Evolutionary conservation across 495 filamentous ascomycete species (phyloP).

Genomic region (Astrothelium macrocarpum): DNA sequence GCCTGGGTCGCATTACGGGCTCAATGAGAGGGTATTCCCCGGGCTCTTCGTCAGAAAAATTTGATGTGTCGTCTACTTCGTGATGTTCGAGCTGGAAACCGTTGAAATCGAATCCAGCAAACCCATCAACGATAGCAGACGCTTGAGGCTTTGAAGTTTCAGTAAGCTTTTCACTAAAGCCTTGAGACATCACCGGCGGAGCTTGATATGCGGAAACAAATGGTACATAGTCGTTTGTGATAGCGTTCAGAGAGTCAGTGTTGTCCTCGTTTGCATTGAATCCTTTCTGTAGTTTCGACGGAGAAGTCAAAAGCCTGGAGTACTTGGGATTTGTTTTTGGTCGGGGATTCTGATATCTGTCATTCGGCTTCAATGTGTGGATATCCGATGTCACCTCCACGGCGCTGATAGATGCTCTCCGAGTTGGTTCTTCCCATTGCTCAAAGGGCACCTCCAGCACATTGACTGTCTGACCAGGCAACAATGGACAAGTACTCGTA

Average conservation of each 20-base stretch:
- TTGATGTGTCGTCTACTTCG: neutral
- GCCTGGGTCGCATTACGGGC: neutral
- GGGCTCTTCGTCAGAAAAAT: neutral
- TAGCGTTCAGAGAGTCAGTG: neutral
- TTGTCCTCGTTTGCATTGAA: neutral
- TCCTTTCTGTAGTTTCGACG: neutral
- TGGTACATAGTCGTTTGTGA: neutral
- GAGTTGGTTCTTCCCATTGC: conserved; percentile 13
- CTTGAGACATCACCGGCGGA: neutral
- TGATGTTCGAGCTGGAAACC: neutral
- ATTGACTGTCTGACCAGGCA: conserved; percentile 80
- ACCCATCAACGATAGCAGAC: neutral
- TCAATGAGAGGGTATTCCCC: neutral
- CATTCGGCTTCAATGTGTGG: neutral
- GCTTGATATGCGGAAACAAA: neutral
- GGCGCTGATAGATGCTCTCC: conserved; percentile 5
- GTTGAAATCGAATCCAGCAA: conserved; percentile 1
- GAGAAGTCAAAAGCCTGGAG: neutral
- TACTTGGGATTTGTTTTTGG: neutral
- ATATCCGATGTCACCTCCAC: neutral
- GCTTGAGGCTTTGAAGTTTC: neutral
- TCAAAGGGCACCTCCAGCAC: conserved; percentile 70
- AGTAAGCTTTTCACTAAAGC: neutral
- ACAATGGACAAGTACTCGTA: conserved; percentile 72
- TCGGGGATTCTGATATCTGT: neutral